These are phyloP conservation scores for Phaeosphaeriaceae sp. DNA, from an alignment of 2,329 filamentous ascomycete species.

Conservation along the genomic window DNA sequence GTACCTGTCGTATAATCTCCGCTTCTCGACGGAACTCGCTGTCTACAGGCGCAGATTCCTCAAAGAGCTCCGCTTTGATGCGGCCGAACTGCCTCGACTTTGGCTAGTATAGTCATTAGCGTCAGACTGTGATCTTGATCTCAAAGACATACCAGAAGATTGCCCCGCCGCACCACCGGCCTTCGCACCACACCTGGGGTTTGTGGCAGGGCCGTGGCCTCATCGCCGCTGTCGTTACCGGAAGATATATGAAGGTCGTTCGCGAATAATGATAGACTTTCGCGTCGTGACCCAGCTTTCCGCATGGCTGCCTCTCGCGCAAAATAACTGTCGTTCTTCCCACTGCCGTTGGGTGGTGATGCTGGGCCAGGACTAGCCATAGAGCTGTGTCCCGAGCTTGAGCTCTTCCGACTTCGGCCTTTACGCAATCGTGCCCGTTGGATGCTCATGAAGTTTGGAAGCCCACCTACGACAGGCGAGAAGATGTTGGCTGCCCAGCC, in stretches of 20 bases:
- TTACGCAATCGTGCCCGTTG: constrained; percentile 66
- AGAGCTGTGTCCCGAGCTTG: constrained; percentile 72
- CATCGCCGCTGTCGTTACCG: constrained; percentile 81
- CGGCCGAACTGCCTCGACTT: constrained; percentile 96
- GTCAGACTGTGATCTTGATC: not conserved
- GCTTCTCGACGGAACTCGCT: constrained; percentile 89
- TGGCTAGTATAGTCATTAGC: constrained; percentile 63
- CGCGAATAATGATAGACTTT: constrained; percentile 89
- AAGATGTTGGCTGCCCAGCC: constrained; percentile 68
- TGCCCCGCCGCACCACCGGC: constrained; percentile 84
- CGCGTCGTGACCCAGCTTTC: constrained; percentile 68
- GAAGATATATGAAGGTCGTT: constrained; percentile 84
- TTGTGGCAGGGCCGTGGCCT: constrained; percentile 55
- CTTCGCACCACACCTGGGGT: constrained; percentile 81
- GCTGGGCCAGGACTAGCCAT: constrained; percentile 73
- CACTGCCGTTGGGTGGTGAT: constrained; percentile 74
- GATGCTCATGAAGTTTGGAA: constrained; percentile 82
- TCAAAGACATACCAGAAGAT: constrained; percentile 73
- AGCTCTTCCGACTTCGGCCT: constrained; percentile 69
- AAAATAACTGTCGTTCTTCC: constrained; percentile 63
- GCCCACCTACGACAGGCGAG: constrained; percentile 65
- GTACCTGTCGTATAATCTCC: constrained; percentile 93
- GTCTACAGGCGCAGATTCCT: constrained; percentile 87
- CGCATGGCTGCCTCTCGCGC: constrained; percentile 57
- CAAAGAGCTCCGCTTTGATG: constrained; percentile 85